A percentile compares a stretch with the other conserved stretches of the same genome.
Conservation (phyloP, 2,329 filamentous ascomycete species). For the Colletotrichum costaricense region DNA sequence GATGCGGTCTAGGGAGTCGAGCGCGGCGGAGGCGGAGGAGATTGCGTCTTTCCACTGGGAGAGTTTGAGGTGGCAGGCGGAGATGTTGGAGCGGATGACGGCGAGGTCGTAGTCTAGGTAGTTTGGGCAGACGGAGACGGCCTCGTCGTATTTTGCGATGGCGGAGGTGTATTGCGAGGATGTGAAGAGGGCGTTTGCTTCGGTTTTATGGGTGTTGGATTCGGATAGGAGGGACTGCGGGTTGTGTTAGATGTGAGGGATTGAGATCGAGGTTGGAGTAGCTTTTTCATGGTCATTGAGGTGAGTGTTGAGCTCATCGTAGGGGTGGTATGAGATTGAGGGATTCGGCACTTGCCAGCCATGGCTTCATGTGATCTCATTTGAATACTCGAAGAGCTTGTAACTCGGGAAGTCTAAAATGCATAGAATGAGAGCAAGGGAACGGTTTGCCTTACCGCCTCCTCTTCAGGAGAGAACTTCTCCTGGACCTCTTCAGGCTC, state of each 20-base stretch:
- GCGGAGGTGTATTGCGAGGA: constrained; percentile 79
- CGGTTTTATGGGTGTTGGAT: constrained; percentile 77
- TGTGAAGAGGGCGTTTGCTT: constrained; percentile 84
- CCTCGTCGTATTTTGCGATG: constrained; percentile 84
- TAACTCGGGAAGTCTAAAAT: background rate
- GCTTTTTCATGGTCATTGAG: background rate
- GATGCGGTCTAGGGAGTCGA: constrained; percentile 78
- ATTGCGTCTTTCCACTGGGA: constrained; percentile 87
- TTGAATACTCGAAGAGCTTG: too few species aligned
- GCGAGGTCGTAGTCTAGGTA: constrained; percentile 91
- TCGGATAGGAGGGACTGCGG: constrained; percentile 74
- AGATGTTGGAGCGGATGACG: constrained; percentile 88
- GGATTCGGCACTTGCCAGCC: background rate
- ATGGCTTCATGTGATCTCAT: background rate
- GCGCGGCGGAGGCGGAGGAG: constrained; percentile 75
- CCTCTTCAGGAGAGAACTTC: constrained; percentile 66
- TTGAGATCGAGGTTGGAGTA: too few species aligned
- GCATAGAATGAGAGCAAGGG: background rate
- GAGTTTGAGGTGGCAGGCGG: constrained; percentile 88
- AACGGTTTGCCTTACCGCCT: constrained; percentile 56
- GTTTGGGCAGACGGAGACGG: constrained; percentile 80
- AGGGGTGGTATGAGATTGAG: background rate
- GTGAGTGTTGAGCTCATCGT: background rate
- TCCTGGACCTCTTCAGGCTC: constrained; percentile 45
- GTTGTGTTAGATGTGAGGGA: background rate